Evolutionary conservation across 164 flowering plant species (phyloP).

Genomic region (Umbellularia californica): DNA sequence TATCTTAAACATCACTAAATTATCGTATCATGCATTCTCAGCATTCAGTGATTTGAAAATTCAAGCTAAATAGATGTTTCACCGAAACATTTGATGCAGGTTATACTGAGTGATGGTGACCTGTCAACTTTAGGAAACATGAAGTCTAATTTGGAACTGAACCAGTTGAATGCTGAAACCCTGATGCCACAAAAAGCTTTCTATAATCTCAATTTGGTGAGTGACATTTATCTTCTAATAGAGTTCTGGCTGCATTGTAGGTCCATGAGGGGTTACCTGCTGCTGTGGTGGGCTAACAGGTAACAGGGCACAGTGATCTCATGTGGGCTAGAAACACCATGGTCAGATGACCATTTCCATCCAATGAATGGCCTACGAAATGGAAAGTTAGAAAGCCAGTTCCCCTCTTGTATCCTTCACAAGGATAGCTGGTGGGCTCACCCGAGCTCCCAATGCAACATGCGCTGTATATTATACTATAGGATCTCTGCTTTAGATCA

Average conservation of each 20-base stretch:
- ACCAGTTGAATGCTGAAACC: constrained; percentile 31
- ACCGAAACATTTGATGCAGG: constrained; percentile 37
- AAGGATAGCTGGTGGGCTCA: not conserved
- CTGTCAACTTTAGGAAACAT: constrained; percentile 65
- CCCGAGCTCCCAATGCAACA: not conserved
- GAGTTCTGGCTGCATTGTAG: not conserved
- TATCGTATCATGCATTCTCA: not conserved
- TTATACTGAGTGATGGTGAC: constrained; percentile 83
- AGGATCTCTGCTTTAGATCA: not conserved
- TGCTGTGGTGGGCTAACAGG: not conserved
- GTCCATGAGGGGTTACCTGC: not conserved
- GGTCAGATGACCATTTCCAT: not conserved
- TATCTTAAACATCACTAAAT: not conserved
- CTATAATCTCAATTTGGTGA: constrained; percentile 30
- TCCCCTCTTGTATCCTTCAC: not conserved
- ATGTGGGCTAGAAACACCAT: not conserved
- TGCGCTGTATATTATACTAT: too few species aligned
- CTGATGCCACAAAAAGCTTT: constrained; percentile 11
- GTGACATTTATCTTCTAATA: constrained; percentile 8
- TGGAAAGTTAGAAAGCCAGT: not conserved
- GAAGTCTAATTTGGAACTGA: constrained; percentile 73
- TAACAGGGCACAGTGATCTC: not conserved
- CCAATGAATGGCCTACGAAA: not conserved
- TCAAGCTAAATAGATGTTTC: not conserved
- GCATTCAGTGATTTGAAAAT: not conserved